These are phyloP conservation scores for Venustampulla echinocandica DNA, from an alignment of 495 filamentous ascomycete species.

Conservation along the genomic window DNA sequence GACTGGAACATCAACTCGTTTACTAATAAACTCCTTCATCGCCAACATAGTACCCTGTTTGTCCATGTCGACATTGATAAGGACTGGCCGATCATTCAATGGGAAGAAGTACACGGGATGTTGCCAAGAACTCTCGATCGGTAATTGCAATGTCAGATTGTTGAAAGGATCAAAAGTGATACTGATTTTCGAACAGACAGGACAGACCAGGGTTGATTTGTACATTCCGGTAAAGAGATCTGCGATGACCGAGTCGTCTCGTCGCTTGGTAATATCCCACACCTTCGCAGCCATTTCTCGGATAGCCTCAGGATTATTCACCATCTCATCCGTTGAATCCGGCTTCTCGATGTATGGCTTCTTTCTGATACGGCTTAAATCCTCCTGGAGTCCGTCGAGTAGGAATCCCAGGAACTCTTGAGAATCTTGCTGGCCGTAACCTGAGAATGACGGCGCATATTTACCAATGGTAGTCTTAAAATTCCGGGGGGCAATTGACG, in stretches of 20 bases:
- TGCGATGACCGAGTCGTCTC: constrained; percentile 89
- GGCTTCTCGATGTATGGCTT: constrained; percentile 98
- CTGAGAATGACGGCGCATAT: constrained; percentile 76
- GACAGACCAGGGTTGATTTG: constrained; percentile 92
- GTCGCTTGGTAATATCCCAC: constrained; percentile 84
- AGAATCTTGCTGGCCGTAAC: constrained; percentile 93
- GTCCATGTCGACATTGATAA: constrained; percentile 79
- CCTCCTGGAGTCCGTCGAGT: constrained; percentile 89
- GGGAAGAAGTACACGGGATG: constrained; percentile 68
- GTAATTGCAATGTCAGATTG: constrained; percentile 83
- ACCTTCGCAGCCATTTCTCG: constrained; percentile 74
- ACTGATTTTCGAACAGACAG: constrained; percentile 85
- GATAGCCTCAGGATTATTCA: constrained; percentile 68
- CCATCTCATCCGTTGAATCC: constrained; percentile 95
- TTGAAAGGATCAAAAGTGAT: constrained; percentile 99
- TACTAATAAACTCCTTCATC: constrained; percentile 69
- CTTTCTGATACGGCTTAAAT: constrained; percentile 84
- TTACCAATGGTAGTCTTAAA: constrained; percentile 77
- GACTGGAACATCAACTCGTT: constrained; percentile 50
- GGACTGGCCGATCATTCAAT: constrained; percentile 51
- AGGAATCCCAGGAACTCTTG: constrained; percentile 97
- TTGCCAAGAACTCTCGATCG: constrained; percentile 69
- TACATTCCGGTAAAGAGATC: constrained; percentile 96
- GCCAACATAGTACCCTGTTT: constrained; percentile 64
- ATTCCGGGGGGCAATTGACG: constrained; percentile 58